These are phyloP conservation scores for Alternaria metachromatica DNA, from an alignment of 2,329 filamentous ascomycete genomes.

Conservation along the genomic window DNA sequence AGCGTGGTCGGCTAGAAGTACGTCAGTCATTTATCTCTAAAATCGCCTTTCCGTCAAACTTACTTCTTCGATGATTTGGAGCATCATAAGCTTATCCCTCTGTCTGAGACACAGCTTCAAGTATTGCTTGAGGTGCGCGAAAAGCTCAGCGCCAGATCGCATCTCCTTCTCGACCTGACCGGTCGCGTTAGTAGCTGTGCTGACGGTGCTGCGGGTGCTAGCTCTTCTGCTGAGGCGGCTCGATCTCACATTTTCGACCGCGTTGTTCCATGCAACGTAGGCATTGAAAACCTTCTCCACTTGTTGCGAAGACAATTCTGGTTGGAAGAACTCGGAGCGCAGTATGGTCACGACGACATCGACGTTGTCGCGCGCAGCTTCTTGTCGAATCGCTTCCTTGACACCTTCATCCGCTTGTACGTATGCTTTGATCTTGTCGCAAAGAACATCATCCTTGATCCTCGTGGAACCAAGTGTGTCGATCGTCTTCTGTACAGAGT, in stretches of 20 bases:
- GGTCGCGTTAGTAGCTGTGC: constrained; percentile 32
- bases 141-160: constrained; percentile 87
- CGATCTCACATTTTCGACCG: constrained; percentile 74
- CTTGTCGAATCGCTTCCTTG: constrained; percentile 75
- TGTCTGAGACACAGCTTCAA: constrained; percentile 90
- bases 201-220: constrained; percentile 42
- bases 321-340: constrained; percentile 76
- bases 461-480: constrained; percentile 73
- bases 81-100: constrained; percentile 97
- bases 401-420: constrained; percentile 75
- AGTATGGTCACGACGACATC: constrained; percentile 88
- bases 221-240: constrained; percentile 41
- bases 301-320: constrained; percentile 74
- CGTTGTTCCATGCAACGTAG: constrained; percentile 94
- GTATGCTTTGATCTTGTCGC: constrained; percentile 81
- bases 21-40: constrained; percentile 22
- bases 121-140: constrained; percentile 92
- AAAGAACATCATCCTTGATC: constrained; percentile 80
- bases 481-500: constrained; percentile 83
- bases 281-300: constrained; percentile 89
- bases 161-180: constrained; percentile 77
- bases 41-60: constrained; percentile 7
- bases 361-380: constrained; percentile 75
- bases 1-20: constrained; percentile 76
- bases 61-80: constrained; percentile 86